A percentile compares a stretch with the other conserved stretches of the same genome.
Conservation (phyloP, 2,329 filamentous ascomycete genomes). For the Hypomyces rosellus region DNA sequence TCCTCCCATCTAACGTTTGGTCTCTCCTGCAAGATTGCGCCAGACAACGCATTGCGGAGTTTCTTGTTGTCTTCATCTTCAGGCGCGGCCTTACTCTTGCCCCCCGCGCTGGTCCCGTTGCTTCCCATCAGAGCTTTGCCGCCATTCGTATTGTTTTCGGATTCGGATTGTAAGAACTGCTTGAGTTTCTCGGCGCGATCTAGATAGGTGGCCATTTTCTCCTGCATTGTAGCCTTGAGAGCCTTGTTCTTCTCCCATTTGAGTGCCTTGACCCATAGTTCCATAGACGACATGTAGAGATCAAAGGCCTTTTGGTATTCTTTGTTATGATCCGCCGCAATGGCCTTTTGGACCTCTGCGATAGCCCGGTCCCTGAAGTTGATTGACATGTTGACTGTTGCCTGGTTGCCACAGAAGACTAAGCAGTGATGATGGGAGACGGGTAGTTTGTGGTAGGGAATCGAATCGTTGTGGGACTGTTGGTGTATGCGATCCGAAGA, state of each 20-base stretch:
- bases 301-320: constrained; percentile 98
- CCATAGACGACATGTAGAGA: constrained; percentile 89
- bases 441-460: constrained; percentile 1
- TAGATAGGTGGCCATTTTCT: constrained; percentile 95
- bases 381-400: constrained; percentile 66
- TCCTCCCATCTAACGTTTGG: constrained; percentile 98
- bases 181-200: constrained; percentile 98
- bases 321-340: constrained; percentile 89
- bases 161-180: constrained; percentile 73
- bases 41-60: constrained; percentile 79
- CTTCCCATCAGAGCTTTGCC: constrained; percentile 59
- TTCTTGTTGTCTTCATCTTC: constrained; percentile 94
- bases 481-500: not conserved
- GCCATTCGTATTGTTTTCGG: constrained; percentile 61
- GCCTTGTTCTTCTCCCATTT: constrained; percentile 99
- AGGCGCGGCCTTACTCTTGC: constrained; percentile 56
- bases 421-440: not conserved
- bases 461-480: not conserved
- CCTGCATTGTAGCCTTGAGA: constrained; percentile 94
- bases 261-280: constrained; percentile 96
- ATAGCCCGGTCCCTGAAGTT: constrained; percentile 97
- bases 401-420: not conserved
- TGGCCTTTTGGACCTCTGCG: constrained; percentile 94
- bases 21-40: constrained; percentile 89
- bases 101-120: constrained; percentile 62